Conservation (phyloP, 306 rosid genomes). For the Vigna angularis region DNA sequence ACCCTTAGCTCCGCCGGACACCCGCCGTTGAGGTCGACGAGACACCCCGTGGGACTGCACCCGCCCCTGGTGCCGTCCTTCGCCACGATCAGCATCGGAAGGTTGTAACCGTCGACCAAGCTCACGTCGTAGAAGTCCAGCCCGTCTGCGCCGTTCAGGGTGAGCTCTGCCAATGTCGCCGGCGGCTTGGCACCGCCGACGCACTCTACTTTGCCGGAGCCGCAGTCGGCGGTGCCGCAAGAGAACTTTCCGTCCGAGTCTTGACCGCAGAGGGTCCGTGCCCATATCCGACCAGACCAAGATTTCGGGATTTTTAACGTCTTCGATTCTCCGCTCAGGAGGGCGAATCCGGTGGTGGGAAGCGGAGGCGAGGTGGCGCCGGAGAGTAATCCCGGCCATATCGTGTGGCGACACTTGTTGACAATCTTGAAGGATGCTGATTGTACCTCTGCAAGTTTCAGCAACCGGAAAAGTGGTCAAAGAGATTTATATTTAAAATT, state of each 20-base stretch:
- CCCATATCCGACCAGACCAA: slow-evolving; percentile 99
- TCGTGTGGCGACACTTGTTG: slow-evolving; percentile 80
- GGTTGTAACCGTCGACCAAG: slow-evolving; percentile 90
- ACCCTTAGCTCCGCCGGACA: slow-evolving; percentile 70
- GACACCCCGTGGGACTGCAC: slow-evolving; percentile 86
- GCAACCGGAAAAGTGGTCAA: background rate
- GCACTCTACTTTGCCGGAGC: slow-evolving; percentile 76
- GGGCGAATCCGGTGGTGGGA: slow-evolving; percentile 84
- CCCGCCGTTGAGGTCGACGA: slow-evolving; percentile 78
- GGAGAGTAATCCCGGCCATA: slow-evolving; percentile 93
- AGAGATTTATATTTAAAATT: background rate
- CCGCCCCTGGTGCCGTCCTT: slow-evolving; percentile 78
- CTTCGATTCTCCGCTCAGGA: slow-evolving; percentile 61
- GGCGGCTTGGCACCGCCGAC: slow-evolving; percentile 92
- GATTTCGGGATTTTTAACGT: slow-evolving; percentile 62
- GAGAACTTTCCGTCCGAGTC: slow-evolving; percentile 67
- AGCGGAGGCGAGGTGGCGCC: slow-evolving; percentile 77
- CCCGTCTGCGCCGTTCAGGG: slow-evolving; percentile 82
- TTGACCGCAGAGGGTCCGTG: slow-evolving; percentile 69
- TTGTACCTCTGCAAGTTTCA: slow-evolving; percentile 56
- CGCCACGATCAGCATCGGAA: slow-evolving; percentile 81
- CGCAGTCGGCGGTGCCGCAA: slow-evolving; percentile 87
- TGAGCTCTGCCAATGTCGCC: slow-evolving; percentile 91
- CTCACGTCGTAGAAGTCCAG: slow-evolving; percentile 96
- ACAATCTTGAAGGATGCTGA: slow-evolving; percentile 78